Evolutionary conservation across 805 yeast species (phyloP), one percentile per base, ranked within the genome.

Genomic region (Metschnikowia cerradonensis): DNA sequence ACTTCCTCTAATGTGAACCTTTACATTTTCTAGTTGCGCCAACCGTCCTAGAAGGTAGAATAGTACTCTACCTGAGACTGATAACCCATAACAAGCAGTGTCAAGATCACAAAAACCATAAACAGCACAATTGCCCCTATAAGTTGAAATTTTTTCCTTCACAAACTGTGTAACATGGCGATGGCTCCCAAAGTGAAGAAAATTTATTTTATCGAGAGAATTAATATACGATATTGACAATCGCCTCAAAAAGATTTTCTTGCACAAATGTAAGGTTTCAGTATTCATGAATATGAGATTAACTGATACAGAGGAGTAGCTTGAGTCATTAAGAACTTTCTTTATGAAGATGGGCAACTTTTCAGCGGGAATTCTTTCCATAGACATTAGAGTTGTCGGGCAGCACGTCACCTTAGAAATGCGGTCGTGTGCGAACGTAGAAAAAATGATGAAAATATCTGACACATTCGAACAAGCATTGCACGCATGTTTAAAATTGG

Each of bases 371-470:
- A 14, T 14, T 7, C 5, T n/a, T 39, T 39, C 41, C 31, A 37
- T 37, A 10, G 20, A 19, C 5, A 6, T 37, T 14, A 3, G 6
- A 39, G 31, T 11, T 23, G 17, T 7, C 5, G n/a, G 41, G 31
- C n/a, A 22, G 31, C 32, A 39, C 31, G 31, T 39, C 13, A 39
- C 30, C 31, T 22, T 17, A 35, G 38, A 36, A 15, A n/a, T 13
- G 40, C 8, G 47, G 47, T 44, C 47, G 47, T 44, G 47, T 44
- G 47, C 40, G 40, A 23, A 36, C 47, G 15, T 35, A 20, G 41
- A 35, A 44, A 36, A 44, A 44, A 44, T 23, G 26, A 15, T 44
- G 39, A 34, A 44, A 42, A 42, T 42, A 14, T 41, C 45, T 17
- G 36, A 19, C 23, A 31, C 13, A n/a, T 10, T n/a, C 19, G 8